phyloP scores from a whole-genome alignment of 192 early-diverging fungal species.

The Backusella psychrophila region DNA sequence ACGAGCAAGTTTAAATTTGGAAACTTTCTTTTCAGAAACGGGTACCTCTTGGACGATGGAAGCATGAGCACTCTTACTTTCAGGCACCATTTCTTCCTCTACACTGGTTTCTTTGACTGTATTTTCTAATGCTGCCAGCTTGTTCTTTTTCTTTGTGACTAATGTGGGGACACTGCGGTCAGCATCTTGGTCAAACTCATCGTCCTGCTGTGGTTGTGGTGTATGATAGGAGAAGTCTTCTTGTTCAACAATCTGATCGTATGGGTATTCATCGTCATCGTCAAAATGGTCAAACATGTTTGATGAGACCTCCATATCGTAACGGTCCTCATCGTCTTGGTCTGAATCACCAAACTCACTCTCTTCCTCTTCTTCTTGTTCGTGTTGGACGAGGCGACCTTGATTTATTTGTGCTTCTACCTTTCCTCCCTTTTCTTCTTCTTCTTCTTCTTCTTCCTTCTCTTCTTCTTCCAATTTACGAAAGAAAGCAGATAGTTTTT shows the following conservation, averaged over 20 bases:
- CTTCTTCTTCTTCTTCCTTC: slow-evolving; percentile 51
- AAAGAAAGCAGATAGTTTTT: slow-evolving; percentile 53
- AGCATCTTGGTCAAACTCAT: background rate
- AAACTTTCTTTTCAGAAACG: slow-evolving; percentile 11
- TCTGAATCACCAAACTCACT: slow-evolving; percentile 37
- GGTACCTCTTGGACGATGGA: background rate
- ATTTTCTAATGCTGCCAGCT: background rate
- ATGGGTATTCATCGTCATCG: slow-evolving; percentile 42
- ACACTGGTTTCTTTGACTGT: background rate
- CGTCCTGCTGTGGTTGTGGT: background rate
- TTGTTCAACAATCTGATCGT: slow-evolving; percentile 27
- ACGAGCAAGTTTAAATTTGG: slow-evolving; percentile 22
- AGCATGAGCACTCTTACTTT: background rate
- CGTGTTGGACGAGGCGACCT: slow-evolving; percentile 27
- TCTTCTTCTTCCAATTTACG: slow-evolving; percentile 70
- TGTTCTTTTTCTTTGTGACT: background rate
- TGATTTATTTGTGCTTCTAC: slow-evolving; percentile 31
- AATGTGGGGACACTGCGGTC: slow-evolving; percentile 7
- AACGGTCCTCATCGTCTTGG: slow-evolving; percentile 40
- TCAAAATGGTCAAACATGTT: slow-evolving; percentile 38
- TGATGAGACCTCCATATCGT: slow-evolving; percentile 38
- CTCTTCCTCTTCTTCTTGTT: slow-evolving; percentile 36
- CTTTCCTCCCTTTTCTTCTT: slow-evolving; percentile 34
- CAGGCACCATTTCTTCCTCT: background rate
- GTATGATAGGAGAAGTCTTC: slow-evolving; percentile 26